Evolutionary conservation across 306 rosid genomes (phyloP), one percentile per base, ranked within the genome.

Genomic region (Ziziphus jujuba): DNA sequence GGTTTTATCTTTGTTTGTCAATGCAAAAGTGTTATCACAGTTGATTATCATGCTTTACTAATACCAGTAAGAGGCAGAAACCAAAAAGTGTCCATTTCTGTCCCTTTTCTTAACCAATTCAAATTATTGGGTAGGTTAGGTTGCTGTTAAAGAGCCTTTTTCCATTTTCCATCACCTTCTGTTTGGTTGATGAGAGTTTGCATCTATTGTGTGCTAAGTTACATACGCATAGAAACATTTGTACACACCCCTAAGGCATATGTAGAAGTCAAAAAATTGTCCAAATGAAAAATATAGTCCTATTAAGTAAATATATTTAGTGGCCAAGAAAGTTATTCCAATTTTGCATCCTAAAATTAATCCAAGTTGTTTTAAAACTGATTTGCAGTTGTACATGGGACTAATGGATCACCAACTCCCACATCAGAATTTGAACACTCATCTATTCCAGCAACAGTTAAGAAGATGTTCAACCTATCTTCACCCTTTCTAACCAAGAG

Each of bases 361-460:
- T 28, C 21, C 1, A 14, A 3, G 1, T 49, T 14, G 14, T 12
- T 49, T 2, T n/a, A 50, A 5, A 16, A n/a, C n/a, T 5, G 22
- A 66, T 55, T 22, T 77, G 84, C 91, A 92, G 98, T 89, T 70
- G 85, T 92, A 62, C 98, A 92, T 74, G 92, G 93, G 28, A 89
- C 98, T 12, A 82, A 85, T 5, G 98, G 91, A 56, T 84, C 85
- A 14, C 98, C 98, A 49, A 64, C 63, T 60, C 82, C 87, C 8
- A 82, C 95, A 5, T 92, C 98, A 11, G 89, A 92, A 45, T 92
- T 65, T 57, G 96, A 92, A 52, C 98, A 89, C 75, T 89, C 98
- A 28, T 92, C 98, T 48, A 81, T 92, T 66, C 68, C 89, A 24
- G 98, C 98, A 22, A 92, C 97, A 19, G 92, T 89, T 55, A 89